Evolutionary conservation across 345 rosid genomes (phyloP).

Genomic region (Cochlearia excelsa): DNA sequence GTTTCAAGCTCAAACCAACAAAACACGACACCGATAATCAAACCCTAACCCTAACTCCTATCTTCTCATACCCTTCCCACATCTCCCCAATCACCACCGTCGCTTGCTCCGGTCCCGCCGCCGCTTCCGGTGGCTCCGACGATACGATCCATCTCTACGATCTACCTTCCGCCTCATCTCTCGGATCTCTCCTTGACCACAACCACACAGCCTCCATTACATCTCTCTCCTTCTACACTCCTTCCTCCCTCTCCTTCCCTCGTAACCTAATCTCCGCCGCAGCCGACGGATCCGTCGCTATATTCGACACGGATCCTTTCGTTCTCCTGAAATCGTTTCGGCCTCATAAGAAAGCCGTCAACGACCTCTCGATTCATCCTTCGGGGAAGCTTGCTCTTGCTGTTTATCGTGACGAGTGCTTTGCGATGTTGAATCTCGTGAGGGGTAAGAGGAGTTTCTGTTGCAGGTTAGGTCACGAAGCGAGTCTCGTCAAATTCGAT

Average conservation of each 20-base stretch:
- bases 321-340: constrained; percentile 65
- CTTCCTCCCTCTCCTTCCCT: constrained; percentile 69
- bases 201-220: constrained; percentile 68
- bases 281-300: constrained; percentile 79
- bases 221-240: constrained; percentile 72
- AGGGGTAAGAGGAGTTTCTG: constrained; percentile 83
- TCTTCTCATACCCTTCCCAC: constrained; percentile 93
- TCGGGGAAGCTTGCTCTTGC: constrained; percentile 81
- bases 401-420: constrained; percentile 75
- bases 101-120: constrained; percentile 73
- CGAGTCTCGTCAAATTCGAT: constrained; percentile 60
- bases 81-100: constrained; percentile 71
- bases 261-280: constrained; percentile 82
- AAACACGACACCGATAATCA: constrained; percentile 31
- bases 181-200: constrained; percentile 70
- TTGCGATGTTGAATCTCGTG: constrained; percentile 84
- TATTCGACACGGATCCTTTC: constrained; percentile 82
- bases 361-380: constrained; percentile 69
- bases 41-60: constrained; percentile 54
- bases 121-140: constrained; percentile 78
- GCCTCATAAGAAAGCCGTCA: constrained; percentile 66
- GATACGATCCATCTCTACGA: constrained; percentile 87
- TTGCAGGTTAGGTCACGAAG: constrained; percentile 69
- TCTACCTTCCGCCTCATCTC: constrained; percentile 73
- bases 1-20: constrained; percentile 68